A percentile compares a stretch with the other conserved stretches of the same genome.
phyloP scores from a whole-genome alignment of 208 protist genomes.

The Crithidia expoeki region DNA sequence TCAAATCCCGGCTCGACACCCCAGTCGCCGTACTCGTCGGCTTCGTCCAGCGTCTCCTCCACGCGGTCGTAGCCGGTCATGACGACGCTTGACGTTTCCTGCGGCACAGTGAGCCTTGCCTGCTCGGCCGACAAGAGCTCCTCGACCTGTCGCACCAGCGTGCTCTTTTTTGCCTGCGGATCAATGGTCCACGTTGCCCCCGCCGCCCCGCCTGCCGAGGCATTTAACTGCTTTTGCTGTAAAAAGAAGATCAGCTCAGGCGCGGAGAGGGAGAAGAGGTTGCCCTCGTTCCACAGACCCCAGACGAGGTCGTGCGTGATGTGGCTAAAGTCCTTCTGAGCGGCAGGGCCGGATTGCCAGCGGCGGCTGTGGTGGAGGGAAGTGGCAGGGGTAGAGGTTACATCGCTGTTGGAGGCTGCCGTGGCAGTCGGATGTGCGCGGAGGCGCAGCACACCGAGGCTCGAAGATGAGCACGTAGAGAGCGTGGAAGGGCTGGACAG shows the following conservation, averaged over 20 bases:
- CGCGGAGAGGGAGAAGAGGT: constrained; percentile 90
- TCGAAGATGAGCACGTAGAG: neutral
- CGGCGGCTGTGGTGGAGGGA: neutral
- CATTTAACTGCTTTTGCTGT: constrained; percentile 50
- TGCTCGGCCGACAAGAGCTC: constrained; percentile 84
- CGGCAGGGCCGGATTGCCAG: constrained; percentile 18
- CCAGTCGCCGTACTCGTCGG: constrained; percentile 94
- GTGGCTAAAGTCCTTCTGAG: constrained; percentile 46
- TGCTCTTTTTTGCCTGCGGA: constrained; percentile 74
- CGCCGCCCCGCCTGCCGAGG: neutral
- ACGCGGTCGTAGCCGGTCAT: constrained; percentile 76
- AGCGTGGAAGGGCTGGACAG: neutral
- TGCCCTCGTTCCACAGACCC: constrained; percentile 93
- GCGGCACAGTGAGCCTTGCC: constrained; percentile 40
- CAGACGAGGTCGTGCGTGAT: constrained; percentile 86
- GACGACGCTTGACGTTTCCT: constrained; percentile 35
- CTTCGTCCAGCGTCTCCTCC: constrained; percentile 85
- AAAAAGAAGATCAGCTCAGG: constrained; percentile 82
- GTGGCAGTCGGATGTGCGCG: neutral
- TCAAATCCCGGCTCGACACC: constrained; percentile 88
- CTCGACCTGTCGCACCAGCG: constrained; percentile 87
- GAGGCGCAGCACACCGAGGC: neutral
- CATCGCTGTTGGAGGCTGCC: neutral
- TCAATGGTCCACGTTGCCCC: constrained; percentile 21
- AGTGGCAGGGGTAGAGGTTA: neutral